These are phyloP conservation scores for Pythium graminicola DNA, from an alignment of 352 stramenopile genomes.

Conservation along the genomic window DNA sequence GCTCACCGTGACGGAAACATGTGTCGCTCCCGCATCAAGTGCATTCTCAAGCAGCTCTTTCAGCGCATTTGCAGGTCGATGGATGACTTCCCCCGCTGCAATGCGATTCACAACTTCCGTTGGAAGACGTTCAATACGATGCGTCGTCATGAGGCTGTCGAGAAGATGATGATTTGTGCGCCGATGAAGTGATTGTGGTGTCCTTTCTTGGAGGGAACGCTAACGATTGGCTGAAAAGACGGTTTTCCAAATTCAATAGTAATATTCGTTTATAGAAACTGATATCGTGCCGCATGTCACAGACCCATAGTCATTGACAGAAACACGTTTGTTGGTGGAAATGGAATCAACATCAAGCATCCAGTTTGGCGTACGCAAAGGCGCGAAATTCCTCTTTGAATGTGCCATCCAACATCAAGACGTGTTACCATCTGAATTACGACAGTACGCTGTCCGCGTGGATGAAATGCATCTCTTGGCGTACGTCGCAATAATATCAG, in stretches of 20 bases:
- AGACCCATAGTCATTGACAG: neutral
- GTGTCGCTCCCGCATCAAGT: constrained; percentile 91
- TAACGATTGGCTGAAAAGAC: constrained; percentile 28
- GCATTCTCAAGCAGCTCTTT: constrained; percentile 99
- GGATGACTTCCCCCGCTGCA: constrained; percentile 93
- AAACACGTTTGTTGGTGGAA: neutral
- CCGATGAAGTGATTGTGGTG: no score
- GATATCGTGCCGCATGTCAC: constrained; percentile 3
- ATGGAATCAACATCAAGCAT: constrained; percentile 17
- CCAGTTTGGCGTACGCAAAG: constrained; percentile 59
- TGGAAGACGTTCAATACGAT: constrained; percentile 86
- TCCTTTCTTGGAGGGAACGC: constrained; percentile 40
- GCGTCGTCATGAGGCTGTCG: no score
- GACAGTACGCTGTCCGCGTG: constrained; percentile 19
- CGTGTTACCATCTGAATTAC: constrained; percentile 18
- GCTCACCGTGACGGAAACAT: constrained; percentile 69
- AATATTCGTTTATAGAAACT: neutral
- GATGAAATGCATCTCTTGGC: constrained; percentile 39
- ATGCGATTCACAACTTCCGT: constrained; percentile 94
- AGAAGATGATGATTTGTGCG: no score
- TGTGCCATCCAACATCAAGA: constrained; percentile 25
- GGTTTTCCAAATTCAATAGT: constrained; percentile 3
- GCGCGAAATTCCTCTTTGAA: constrained; percentile 60
- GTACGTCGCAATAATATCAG: no score
- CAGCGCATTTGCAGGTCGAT: constrained; percentile 90